Conservation (phyloP, 495 filamentous ascomycete genomes). For the Trichoderma orchidacearum region DNA sequence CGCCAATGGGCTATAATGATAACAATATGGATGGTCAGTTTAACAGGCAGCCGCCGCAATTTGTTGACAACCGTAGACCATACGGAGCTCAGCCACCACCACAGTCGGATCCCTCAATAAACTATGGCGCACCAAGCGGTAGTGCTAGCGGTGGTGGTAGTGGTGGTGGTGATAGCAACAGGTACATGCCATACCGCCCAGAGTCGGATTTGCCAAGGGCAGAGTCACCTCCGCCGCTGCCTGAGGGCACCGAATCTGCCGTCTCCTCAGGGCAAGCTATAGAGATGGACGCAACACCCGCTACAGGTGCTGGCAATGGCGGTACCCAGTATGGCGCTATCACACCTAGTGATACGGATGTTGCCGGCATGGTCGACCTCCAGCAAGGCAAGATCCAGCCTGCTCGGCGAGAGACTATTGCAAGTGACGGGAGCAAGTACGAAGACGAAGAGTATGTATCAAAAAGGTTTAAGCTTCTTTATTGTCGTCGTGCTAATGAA, state of each 20-base stretch:
- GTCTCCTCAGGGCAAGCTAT: slow-evolving; percentile 51
- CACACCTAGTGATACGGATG: slow-evolving; percentile 53
- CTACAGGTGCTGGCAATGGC: slow-evolving; percentile 19
- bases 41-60: slow-evolving; percentile 33
- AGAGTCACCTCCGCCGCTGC: slow-evolving; percentile 52
- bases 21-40: slow-evolving; percentile 34
- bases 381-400: slow-evolving; percentile 42
- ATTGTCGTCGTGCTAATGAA: not conserved
- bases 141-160: not conserved
- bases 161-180: slow-evolving; percentile 3
- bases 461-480: too few species aligned
- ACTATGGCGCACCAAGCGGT: not conserved
- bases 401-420: slow-evolving; percentile 20
- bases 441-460: slow-evolving; percentile 58
- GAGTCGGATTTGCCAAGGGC: slow-evolving; percentile 32
- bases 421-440: slow-evolving; percentile 54
- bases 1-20: slow-evolving; percentile 44
- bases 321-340: slow-evolving; percentile 36
- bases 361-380: slow-evolving; percentile 53
- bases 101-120: not conserved
- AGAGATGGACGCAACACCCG: slow-evolving; percentile 64
- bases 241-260: slow-evolving; percentile 28
- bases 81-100: slow-evolving; percentile 1
- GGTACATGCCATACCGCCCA: slow-evolving; percentile 29
- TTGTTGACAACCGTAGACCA: slow-evolving; percentile 20